phyloP scores from a whole-genome alignment of 768 basidiomycete species.

The Tricholoma flavovirens region DNA sequence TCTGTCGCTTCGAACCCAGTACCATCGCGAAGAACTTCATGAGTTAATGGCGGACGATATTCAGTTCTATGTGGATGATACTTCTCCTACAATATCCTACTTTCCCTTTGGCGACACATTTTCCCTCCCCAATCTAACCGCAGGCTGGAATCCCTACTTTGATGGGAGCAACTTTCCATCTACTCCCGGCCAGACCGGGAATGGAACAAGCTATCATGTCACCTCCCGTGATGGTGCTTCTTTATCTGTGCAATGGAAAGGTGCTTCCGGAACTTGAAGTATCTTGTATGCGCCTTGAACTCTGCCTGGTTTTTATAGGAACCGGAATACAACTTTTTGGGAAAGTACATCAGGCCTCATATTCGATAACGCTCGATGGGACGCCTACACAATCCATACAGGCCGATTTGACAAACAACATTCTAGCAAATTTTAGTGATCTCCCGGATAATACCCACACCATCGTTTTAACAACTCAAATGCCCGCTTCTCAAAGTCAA shows the following conservation, averaged over 20 bases:
- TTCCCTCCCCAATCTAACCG: constrained; percentile 38
- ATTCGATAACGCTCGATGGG: constrained; percentile 51
- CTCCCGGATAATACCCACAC: constrained; percentile 48
- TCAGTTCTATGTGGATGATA: constrained; percentile 46
- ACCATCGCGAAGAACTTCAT: background rate
- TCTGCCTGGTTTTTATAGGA: constrained; percentile 32
- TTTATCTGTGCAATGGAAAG: constrained; percentile 54
- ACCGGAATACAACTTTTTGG: constrained; percentile 61
- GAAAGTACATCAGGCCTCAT: constrained; percentile 38
- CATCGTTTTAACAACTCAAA: constrained; percentile 47
- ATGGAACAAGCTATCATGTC: constrained; percentile 54
- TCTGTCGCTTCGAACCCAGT: background rate
- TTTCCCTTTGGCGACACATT: constrained; percentile 54
- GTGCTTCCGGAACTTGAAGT: constrained; percentile 30
- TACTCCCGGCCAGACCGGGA: constrained; percentile 37
- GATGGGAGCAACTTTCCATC: constrained; percentile 41
- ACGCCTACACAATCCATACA: constrained; percentile 17
- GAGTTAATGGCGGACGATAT: constrained; percentile 13
- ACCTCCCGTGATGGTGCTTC: constrained; percentile 57
- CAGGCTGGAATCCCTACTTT: constrained; percentile 70
- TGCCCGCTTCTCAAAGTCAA: constrained; percentile 14
- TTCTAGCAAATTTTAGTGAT: constrained; percentile 45
- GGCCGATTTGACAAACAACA: constrained; percentile 23
- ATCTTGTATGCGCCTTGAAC: background rate
- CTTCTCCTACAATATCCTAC: constrained; percentile 60